A percentile compares a stretch with the other conserved stretches of the same genome.
Conservation (phyloP, 2,329 filamentous ascomycete species). For the Botrytis deweyae region DNA sequence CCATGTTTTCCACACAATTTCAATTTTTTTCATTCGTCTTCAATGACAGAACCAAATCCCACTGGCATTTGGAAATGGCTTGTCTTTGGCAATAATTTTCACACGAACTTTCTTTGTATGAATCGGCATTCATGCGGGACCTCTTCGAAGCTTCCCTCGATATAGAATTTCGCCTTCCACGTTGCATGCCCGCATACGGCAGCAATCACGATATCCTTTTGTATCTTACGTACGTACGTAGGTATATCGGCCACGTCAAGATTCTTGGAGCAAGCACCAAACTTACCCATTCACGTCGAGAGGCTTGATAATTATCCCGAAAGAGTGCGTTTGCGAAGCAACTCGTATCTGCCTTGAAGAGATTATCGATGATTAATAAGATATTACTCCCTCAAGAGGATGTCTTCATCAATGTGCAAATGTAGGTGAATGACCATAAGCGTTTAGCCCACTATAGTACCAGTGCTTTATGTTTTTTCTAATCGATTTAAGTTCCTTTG, state of each 20-base stretch:
- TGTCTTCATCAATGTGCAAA: too few species aligned
- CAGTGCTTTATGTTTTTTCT: too few species aligned
- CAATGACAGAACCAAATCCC: background rate
- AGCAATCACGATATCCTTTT: background rate
- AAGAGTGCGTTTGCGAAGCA: background rate
- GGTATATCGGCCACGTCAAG: background rate
- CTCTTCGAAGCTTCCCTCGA: background rate
- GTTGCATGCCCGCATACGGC: too few species aligned
- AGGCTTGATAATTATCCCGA: background rate
- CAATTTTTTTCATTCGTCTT: background rate
- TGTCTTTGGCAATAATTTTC: background rate
- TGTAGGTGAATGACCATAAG: too few species aligned
- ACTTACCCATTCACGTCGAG: background rate
- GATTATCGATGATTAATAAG: background rate
- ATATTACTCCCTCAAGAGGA: background rate
- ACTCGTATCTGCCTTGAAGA: background rate
- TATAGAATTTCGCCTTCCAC: background rate
- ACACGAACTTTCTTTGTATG: background rate
- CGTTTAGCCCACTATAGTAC: too few species aligned
- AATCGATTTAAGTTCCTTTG: too few species aligned
- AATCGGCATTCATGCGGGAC: too few species aligned
- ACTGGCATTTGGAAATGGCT: background rate
- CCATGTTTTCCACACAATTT: background rate
- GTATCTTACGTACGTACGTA: background rate
- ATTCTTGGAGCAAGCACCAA: background rate